A percentile compares a stretch with the other conserved stretches of the same genome.
Conservation (phyloP, 2,329 filamentous ascomycete genomes). For the Aureobasidium subglaciale region DNA sequence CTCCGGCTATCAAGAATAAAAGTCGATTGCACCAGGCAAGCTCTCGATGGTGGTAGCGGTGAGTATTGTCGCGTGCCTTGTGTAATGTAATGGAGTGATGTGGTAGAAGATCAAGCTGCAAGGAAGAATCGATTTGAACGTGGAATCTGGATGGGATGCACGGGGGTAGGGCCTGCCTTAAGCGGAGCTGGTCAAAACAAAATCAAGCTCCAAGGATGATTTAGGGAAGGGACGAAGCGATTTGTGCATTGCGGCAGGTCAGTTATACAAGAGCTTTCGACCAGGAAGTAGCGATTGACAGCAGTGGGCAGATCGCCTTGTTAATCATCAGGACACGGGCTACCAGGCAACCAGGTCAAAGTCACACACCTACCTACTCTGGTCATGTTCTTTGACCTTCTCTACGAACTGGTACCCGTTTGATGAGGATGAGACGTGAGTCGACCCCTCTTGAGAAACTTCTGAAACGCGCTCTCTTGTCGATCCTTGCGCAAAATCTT, state of each 20-base stretch:
- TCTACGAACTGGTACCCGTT: constrained; percentile 1
- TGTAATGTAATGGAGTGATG: constrained; percentile 1
- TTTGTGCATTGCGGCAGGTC: background rate
- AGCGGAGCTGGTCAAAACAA: background rate
- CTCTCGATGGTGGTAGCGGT: constrained; percentile 6
- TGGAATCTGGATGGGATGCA: background rate
- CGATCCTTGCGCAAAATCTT: constrained; percentile 12
- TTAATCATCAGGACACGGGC: constrained; percentile 1
- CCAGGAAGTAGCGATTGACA: constrained; percentile 7
- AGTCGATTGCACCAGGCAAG: constrained; percentile 4
- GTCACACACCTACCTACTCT: constrained; percentile 4
- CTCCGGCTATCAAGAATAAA: background rate
- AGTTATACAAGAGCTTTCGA: background rate
- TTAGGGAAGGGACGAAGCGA: background rate
- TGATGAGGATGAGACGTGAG: constrained; percentile 14
- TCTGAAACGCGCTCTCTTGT: constrained; percentile 6
- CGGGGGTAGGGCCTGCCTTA: constrained; percentile 3
- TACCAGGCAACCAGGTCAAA: background rate
- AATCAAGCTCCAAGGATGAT: background rate
- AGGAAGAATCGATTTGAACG: background rate
- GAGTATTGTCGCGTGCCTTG: constrained; percentile 10
- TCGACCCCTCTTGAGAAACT: constrained; percentile 5
- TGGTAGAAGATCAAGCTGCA: background rate
- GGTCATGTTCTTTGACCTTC: constrained; percentile 1
- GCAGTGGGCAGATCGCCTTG: constrained; percentile 3